Conservation (phyloP, 257 asterid genomes). For the Fraxinus anomala region DNA sequence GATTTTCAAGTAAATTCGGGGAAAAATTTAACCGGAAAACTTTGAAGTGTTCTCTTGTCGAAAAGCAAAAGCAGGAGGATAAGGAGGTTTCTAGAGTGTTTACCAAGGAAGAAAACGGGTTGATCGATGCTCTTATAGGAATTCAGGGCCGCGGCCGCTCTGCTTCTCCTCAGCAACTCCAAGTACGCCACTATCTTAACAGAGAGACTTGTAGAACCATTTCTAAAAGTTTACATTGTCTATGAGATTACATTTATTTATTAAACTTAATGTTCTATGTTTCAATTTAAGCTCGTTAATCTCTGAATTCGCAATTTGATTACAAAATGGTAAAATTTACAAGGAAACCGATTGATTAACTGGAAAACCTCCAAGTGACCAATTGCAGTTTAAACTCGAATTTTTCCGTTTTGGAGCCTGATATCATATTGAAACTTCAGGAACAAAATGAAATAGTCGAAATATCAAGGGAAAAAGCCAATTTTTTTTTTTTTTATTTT, state of each 20-base stretch:
- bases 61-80: constrained; percentile 33
- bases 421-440: neutral
- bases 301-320: neutral
- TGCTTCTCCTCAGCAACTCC: constrained; percentile 67
- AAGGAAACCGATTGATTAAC: neutral
- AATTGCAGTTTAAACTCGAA: no score
- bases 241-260: no score
- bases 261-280: no score
- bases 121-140: constrained; percentile 79
- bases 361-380: no score
- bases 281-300: neutral
- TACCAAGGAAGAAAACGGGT: constrained; percentile 53
- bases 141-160: constrained; percentile 89
- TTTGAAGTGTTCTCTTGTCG: constrained; percentile 39
- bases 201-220: neutral
- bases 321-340: no score
- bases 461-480: neutral
- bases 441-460: neutral
- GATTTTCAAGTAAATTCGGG: neutral
- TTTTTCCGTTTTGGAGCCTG: no score
- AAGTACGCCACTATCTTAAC: constrained; percentile 32
- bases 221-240: neutral
- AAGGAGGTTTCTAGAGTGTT: constrained; percentile 39
- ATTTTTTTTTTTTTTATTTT: no score
- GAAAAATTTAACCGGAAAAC: constrained; percentile 29